These are phyloP conservation scores for Pelagophyceae sp. DNA, from an alignment of 352 stramenopile genomes.

Conservation along the genomic window DNA sequence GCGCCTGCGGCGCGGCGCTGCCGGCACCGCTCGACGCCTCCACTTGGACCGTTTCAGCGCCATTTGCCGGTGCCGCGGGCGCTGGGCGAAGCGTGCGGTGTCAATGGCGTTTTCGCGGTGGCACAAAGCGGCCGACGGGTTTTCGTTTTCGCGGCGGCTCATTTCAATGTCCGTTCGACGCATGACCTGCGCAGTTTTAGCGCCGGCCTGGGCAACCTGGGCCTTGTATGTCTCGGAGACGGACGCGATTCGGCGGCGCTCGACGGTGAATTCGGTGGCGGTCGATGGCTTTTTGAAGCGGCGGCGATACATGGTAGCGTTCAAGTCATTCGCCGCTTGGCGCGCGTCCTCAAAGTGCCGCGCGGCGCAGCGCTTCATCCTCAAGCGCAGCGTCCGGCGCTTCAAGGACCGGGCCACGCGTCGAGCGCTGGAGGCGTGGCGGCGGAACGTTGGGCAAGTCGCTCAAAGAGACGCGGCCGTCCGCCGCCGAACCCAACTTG, in stretches of 20 bases:
- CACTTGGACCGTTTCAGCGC: no score
- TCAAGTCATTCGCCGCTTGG: background rate
- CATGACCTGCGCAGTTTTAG: no score
- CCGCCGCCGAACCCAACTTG: background rate
- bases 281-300: background rate
- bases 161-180: no score
- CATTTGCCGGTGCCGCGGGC: no score
- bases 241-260: no score
- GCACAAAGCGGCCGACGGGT: no score
- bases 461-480: background rate
- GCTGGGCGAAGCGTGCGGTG: no score
- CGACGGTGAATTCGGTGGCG: background rate
- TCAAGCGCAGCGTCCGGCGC: background rate
- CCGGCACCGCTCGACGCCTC: no score
- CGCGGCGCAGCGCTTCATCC: background rate
- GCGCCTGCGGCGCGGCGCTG: no score
- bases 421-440: background rate
- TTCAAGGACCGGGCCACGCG: no score
- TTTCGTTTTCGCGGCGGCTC: no score
- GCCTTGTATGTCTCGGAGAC: background rate
- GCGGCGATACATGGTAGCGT: background rate
- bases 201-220: background rate
- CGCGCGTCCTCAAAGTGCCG: background rate
- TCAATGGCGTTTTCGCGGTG: no score
- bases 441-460: background rate